Percentiles rank a stretch among this genome's conserved stretches.
These are phyloP conservation scores for Fraxinus baroniana DNA, from an alignment of 305 asterid genomes.

Conservation along the genomic window DNA sequence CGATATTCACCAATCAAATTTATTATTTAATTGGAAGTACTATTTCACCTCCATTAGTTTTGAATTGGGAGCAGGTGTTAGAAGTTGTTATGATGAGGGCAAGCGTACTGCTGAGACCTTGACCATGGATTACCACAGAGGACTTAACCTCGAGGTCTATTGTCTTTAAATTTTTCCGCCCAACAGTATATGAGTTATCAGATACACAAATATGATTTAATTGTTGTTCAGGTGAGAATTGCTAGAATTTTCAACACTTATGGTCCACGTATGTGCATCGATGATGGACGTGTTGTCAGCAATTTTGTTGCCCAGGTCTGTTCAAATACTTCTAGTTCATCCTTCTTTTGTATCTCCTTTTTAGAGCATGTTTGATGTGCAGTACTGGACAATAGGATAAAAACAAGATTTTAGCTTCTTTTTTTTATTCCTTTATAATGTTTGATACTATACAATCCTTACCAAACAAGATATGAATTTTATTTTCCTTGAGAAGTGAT, in stretches of 20 bases:
- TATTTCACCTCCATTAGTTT: constrained; percentile 13
- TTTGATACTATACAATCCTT: neutral
- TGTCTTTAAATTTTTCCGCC: neutral
- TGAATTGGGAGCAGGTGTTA: constrained; percentile 49
- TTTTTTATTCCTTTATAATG: neutral
- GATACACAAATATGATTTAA: neutral
- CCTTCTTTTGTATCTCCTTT: neutral
- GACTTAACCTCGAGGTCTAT: constrained; percentile 75
- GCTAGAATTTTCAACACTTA: constrained; percentile 89
- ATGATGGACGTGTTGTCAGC: constrained; percentile 90
- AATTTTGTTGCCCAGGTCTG: constrained; percentile 85
- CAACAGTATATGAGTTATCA: neutral
- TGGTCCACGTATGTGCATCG: constrained; percentile 90
- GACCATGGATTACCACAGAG: constrained; percentile 87
- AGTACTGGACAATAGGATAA: neutral
- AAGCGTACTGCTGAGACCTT: constrained; percentile 83
- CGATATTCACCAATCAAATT: neutral
- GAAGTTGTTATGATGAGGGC: constrained; percentile 93
- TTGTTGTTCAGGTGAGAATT: constrained; percentile 57
- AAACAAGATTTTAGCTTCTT: neutral
- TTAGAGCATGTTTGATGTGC: neutral
- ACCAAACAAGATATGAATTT: neutral
- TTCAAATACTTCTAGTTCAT: neutral
- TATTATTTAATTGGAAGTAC: neutral
- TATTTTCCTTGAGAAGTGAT: neutral